Base-by-base conservation (phyloP, 2,329 filamentous ascomycete genomes). In the Xylariales sp. region DNA sequence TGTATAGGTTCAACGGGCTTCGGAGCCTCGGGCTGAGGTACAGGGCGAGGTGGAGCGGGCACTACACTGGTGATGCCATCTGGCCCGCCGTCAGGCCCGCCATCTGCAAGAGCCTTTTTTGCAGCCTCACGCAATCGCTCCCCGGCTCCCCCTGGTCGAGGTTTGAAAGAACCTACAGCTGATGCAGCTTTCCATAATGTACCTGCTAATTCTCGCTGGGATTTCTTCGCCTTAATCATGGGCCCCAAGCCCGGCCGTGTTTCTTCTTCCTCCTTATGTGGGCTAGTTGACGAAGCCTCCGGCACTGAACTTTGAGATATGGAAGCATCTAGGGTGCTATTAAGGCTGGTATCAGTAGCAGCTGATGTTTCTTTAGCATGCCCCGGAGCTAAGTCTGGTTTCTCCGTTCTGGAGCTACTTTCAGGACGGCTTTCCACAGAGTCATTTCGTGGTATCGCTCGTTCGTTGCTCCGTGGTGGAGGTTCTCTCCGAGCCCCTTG, bases 1-100 rank as follows among this genome's bases (percentile, higher is more conserved):
- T 81, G 79, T 0, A 78, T 73, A 1, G 76, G 74, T 8, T 80
- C 80, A 1, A 64, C 61, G 32, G 76, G 69, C 50, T 77, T 78
- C 6, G 76, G 75, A 10, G 74, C 70, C 63, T 82, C 81, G 9
- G 82, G 79, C 1, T 74, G 74, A 2, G 82, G 80, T 8, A 76
- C 72, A 0, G 85, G 82, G 36, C 84, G 82, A 14, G 83, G 86
- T 1, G 94, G 94, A 3, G 94, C 92, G 30, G 93, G 93, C 28
- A 97, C 91, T 45, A 97, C 94, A 46, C 91, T 88, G 12, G 91
- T 97, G 71, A 97, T 97, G 2, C 94, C 95, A 81, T 97, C 94
- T 6, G 93, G 92, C 14, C 39, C 32, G 8, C 32, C 32, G 8
- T 34, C 32, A 1, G 32, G 32, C 8, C 8, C 39, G 5, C 91